phyloP scores from a whole-genome alignment of 352 stramenopile species.

The Salisapilia sapeloensis region DNA sequence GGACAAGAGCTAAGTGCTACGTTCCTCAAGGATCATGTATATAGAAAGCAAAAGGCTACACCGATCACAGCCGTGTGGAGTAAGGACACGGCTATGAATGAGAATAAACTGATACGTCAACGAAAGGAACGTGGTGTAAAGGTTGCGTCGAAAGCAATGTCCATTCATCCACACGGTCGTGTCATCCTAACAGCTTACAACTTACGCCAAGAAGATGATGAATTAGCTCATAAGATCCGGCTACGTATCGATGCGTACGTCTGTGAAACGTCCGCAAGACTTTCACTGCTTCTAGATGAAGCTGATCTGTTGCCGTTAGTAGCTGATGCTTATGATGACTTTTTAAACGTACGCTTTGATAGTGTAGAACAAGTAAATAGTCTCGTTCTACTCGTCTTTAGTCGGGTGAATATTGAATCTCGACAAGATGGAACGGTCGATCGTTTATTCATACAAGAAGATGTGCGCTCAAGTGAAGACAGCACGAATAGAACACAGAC shows the following conservation, averaged over 20 bases:
- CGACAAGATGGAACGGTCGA: conserved; percentile 21
- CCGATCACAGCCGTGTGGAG: conserved; percentile 17
- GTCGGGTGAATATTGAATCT: conserved; percentile 34
- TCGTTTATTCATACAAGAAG: conserved; percentile 30
- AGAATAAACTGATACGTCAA: conserved; percentile 37
- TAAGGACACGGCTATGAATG: conserved; percentile 16
- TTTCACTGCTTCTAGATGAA: conserved; percentile 26
- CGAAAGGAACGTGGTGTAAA: conserved; percentile 31
- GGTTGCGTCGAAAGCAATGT: conserved; percentile 23
- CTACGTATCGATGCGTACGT: conserved; percentile 50
- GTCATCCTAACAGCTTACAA: conserved; percentile 52
- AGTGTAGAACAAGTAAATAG: conserved; percentile 3
- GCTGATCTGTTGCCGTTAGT: conserved; percentile 24
- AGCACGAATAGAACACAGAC: neutral
- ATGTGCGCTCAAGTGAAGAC: conserved; percentile 4
- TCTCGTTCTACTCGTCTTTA: conserved; percentile 22
- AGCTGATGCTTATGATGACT: conserved; percentile 12
- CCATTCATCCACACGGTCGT: conserved; percentile 14
- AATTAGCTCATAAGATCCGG: conserved; percentile 1
- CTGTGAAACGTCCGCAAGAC: conserved; percentile 16
- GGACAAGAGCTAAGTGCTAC: conserved; percentile 9
- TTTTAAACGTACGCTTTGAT: neutral
- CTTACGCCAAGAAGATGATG: conserved; percentile 4
- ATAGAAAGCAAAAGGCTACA: conserved; percentile 45
- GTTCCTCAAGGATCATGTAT: conserved; percentile 42